These are phyloP conservation scores for Melampsora larici-populina DNA, from an alignment of 1,284 basidiomycete species.

Conservation along the genomic window DNA sequence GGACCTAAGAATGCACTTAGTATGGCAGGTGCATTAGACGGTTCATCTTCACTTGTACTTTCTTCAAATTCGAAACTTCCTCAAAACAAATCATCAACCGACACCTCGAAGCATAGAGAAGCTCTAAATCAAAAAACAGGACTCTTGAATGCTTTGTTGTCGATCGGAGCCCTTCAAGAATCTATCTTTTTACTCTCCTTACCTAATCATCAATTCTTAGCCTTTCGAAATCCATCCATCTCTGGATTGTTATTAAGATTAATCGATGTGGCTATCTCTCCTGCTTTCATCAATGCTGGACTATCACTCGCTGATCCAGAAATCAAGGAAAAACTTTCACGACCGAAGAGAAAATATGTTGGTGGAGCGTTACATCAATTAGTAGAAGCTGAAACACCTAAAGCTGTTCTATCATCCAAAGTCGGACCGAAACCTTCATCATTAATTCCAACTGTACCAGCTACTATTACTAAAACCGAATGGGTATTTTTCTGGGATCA, in stretches of 20 bases:
- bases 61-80: conserved; percentile 45
- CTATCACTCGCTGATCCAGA: neutral
- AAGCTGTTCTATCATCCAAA: conserved; percentile 61
- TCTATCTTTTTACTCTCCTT: conserved; percentile 78
- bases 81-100: neutral
- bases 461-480: conserved; percentile 66
- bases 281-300: conserved; percentile 23
- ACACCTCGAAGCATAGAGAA: conserved; percentile 55
- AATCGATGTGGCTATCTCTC: conserved; percentile 61
- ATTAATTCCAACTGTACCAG: conserved; percentile 59
- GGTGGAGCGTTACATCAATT: conserved; percentile 46
- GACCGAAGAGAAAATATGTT: conserved; percentile 32
- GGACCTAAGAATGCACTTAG: conserved; percentile 29
- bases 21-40: conserved; percentile 43
- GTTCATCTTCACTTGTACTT: conserved; percentile 23
- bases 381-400: conserved; percentile 60
- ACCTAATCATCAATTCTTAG: conserved; percentile 68
- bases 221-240: conserved; percentile 61
- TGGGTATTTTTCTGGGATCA: conserved; percentile 85
- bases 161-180: conserved; percentile 75
- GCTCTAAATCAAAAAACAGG: conserved; percentile 74
- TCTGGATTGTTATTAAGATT: conserved; percentile 78
- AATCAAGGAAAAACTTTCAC: conserved; percentile 1
- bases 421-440: conserved; percentile 57
- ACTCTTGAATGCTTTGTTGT: conserved; percentile 73